Evolutionary conservation across 2,329 filamentous ascomycete genomes (phyloP).

Genomic region (Fusarium temperatum): DNA sequence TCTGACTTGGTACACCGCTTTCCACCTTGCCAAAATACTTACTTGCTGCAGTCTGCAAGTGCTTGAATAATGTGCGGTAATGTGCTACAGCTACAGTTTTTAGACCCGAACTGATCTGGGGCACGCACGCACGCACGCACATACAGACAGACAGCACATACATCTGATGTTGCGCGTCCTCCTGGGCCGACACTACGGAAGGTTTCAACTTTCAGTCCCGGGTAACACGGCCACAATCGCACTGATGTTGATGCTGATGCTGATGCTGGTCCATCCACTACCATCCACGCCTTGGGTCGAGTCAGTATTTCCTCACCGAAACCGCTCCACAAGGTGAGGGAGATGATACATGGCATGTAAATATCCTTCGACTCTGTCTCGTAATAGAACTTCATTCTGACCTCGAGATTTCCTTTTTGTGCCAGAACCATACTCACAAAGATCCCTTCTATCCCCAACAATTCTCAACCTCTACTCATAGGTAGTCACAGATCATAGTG

Average conservation of each 20-base stretch:
- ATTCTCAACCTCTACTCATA: neutral
- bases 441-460: neutral
- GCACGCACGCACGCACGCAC: neutral
- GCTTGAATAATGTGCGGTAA: constrained; percentile 11
- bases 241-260: neutral
- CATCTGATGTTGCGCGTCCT: constrained; percentile 26
- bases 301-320: constrained; percentile 33
- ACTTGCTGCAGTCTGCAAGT: neutral
- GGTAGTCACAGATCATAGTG: neutral
- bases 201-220: constrained; percentile 7
- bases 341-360: neutral
- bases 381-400: neutral
- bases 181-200: neutral
- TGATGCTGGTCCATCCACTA: constrained; percentile 2
- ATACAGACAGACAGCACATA: neutral
- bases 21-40: neutral
- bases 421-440: neutral
- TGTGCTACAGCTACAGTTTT: neutral
- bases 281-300: constrained; percentile 8
- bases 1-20: constrained; percentile 7
- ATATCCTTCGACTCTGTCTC: neutral
- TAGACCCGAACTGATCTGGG: neutral
- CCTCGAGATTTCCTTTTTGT: neutral
- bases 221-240: constrained; percentile 16
- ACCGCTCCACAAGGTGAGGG: constrained; percentile 5